Base-by-base conservation (phyloP, 768 basidiomycete genomes). In the Crucibulum laeve region DNA sequence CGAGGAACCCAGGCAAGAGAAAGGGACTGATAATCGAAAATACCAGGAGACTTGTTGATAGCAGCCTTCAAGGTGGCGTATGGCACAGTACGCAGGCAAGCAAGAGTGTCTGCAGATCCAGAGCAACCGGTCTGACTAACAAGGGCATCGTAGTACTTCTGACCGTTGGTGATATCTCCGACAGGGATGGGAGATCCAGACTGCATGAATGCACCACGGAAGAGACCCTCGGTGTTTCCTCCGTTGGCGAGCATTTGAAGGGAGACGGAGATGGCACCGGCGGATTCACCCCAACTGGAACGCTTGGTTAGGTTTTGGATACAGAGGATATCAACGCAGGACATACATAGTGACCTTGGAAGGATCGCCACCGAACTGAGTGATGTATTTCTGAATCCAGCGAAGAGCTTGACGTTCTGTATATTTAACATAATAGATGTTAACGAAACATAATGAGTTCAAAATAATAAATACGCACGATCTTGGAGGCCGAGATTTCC, bases 401-500 rank as follows among this genome's bases (percentile, higher is more conserved):
- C 74, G 58, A 5, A 87, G 53, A 1, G 79, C 82, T 25, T 74
- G 60, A 19, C 77, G 69, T 54, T 79, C 76, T 84, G 57, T 8
- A 25, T 15, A 18, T 8, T 22, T 13, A 13, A 11, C 24, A 13
- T 13, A 4, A 30, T 13, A 7, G 28, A 17, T n/a, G 10, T 25
- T 18, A 25, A 19, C 8, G 15, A 28, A n/a, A 24, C 24, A 11
- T 14, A 35, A 5, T 10, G n/a, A 14, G 36, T 5, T 7, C 2
- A 7, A 22, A 38, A 38, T 25, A 18, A 2, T 22, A 35, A 17
- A 25, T 24, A 63, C 76, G 57, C 51, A 79, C 79, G 79, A 61
- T 86, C 83, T 44, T 74, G 75, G 18, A 87, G 61, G n/a, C 84
- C 84, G 17, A 84, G 64, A 53, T 86, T 87, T 1, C 75, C 78